These are phyloP conservation scores for Acanthamoeba triangularis DNA, from an alignment of 208 protist species.

Conservation along the genomic window DNA sequence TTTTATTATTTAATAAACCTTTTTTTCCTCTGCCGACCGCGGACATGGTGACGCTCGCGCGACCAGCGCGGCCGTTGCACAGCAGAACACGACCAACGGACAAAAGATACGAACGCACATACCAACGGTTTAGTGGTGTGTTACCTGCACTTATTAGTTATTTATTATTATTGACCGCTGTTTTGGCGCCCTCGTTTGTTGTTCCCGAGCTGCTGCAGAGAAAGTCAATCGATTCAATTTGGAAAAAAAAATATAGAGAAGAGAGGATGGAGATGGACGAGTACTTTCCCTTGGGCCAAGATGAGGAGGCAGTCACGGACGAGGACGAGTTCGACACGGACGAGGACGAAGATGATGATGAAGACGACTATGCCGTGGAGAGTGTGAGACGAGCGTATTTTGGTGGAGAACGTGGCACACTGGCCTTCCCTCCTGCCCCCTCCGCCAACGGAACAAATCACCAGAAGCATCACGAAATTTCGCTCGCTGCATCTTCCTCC, in stretches of 20 bases:
- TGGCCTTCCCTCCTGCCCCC: background rate
- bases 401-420: background rate
- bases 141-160: background rate
- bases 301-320: background rate
- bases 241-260: background rate
- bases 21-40: too few relatives aligned
- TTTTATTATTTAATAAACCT: too few relatives aligned
- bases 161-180: too few relatives aligned
- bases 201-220: background rate
- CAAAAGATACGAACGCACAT: background rate
- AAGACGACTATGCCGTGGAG: background rate
- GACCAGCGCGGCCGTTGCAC: background rate
- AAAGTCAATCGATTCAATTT: background rate
- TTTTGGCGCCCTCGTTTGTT: too few relatives aligned
- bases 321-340: background rate
- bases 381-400: background rate
- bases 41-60: background rate
- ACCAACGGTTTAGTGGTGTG: background rate
- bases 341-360: background rate
- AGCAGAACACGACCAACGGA: background rate
- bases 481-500: background rate
- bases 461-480: background rate
- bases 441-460: background rate
- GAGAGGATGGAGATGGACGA: slow-evolving; percentile 9
- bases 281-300: background rate